phyloP scores from a whole-genome alignment of 2,329 filamentous ascomycete species.

The Aspergillus intermedius region DNA sequence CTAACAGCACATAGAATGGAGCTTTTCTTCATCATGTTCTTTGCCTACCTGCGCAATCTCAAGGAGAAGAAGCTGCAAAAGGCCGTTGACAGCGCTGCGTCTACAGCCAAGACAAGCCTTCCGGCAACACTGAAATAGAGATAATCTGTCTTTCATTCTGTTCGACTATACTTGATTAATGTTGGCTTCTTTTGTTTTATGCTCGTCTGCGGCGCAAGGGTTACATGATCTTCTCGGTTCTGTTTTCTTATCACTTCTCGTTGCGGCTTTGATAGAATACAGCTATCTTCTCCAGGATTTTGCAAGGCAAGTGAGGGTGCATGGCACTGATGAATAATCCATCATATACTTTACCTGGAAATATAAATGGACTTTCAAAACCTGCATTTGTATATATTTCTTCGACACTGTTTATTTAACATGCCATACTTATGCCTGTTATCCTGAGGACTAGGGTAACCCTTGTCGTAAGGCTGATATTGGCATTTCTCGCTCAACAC shows the following conservation, averaged over 20 bases:
- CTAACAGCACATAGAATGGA: constrained; percentile 59
- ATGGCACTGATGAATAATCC: neutral
- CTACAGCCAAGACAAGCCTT: constrained; percentile 52
- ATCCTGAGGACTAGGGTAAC: no score
- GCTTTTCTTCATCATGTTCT: constrained; percentile 75
- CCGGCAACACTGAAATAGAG: constrained; percentile 43
- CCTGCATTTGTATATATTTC: no score
- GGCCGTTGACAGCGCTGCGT: constrained; percentile 57
- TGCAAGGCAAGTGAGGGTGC: neutral
- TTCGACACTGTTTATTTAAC: no score
- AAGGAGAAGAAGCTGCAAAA: constrained; percentile 64
- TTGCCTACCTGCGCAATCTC: constrained; percentile 70
- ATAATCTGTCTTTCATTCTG: neutral
- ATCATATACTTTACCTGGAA: neutral
- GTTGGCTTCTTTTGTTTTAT: constrained; percentile 9
- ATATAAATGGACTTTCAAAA: neutral
- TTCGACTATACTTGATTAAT: constrained; percentile 3
- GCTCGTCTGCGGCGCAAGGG: constrained; percentile 8
- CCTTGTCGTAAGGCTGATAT: no score
- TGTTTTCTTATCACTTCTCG: constrained; percentile 4
- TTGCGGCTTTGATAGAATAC: neutral
- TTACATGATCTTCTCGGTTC: constrained; percentile 2
- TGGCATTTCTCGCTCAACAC: no score
- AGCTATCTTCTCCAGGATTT: neutral
- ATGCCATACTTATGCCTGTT: no score